Conservation (phyloP, 352 stramenopile species). For the Globisporangium okanoganense region DNA sequence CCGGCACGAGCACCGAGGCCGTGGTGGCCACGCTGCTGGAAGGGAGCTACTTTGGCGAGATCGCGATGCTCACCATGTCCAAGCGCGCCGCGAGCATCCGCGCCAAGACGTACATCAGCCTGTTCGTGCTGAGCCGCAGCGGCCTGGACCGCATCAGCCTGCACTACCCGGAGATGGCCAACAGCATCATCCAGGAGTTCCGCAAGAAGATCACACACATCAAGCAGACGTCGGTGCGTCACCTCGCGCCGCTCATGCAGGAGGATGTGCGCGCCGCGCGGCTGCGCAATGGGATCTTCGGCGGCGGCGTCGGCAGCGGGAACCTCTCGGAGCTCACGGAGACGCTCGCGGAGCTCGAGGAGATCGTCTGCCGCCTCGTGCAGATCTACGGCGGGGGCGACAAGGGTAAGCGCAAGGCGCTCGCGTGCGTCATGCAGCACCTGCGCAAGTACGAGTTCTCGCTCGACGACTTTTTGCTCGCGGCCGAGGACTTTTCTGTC, state of each 20-base stretch:
- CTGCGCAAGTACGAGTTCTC: slow-evolving; percentile 84
- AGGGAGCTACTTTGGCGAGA: slow-evolving; percentile 79
- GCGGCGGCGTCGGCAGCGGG: background rate
- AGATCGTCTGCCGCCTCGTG: slow-evolving; percentile 48
- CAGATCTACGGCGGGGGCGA: slow-evolving; percentile 65
- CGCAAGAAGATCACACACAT: slow-evolving; percentile 80
- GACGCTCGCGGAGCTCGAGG: slow-evolving; percentile 54
- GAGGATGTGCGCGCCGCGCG: slow-evolving; percentile 36
- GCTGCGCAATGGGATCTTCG: slow-evolving; percentile 26
- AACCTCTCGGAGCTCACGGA: slow-evolving; percentile 37
- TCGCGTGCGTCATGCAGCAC: slow-evolving; percentile 71
- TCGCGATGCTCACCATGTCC: slow-evolving; percentile 77
- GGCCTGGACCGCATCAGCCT: slow-evolving; percentile 67
- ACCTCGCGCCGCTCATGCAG: slow-evolving; percentile 32
- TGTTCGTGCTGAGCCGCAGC: slow-evolving; percentile 71
- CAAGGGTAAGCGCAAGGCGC: slow-evolving; percentile 66
- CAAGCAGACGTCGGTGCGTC: slow-evolving; percentile 41
- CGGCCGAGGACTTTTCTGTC: slow-evolving; percentile 47
- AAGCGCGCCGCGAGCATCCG: slow-evolving; percentile 77
- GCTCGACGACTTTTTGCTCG: slow-evolving; percentile 61
- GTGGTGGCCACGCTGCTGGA: slow-evolving; percentile 62
- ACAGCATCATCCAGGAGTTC: slow-evolving; percentile 71
- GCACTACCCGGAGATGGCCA: slow-evolving; percentile 80
- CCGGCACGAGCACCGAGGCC: slow-evolving; percentile 41
- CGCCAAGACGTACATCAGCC: slow-evolving; percentile 74